These are phyloP conservation scores for Xylaria sp. DNA, from an alignment of 2,329 filamentous ascomycete species.

Conservation along the genomic window DNA sequence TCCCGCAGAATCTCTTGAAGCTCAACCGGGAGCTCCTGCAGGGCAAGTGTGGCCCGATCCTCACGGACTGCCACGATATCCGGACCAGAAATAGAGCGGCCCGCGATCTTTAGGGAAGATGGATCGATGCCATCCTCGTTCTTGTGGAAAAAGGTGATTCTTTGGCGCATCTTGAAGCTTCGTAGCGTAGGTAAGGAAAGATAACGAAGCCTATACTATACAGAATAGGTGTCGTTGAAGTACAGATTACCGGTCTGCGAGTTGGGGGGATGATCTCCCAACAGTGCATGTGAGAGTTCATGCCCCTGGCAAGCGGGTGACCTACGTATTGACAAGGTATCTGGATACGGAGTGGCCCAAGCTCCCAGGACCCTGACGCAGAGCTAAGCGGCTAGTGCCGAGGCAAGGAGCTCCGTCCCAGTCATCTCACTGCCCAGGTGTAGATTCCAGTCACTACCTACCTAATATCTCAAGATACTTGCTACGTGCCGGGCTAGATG, in stretches of 20 bases:
- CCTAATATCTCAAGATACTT: too few species aligned
- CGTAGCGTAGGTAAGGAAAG: background rate
- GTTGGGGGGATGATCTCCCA: background rate
- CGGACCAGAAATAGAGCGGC: slow-evolving; percentile 57
- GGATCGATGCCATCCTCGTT: slow-evolving; percentile 68
- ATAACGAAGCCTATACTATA: slow-evolving; percentile 14
- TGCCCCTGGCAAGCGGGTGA: too few species aligned
- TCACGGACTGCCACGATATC: slow-evolving; percentile 71
- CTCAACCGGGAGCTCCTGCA: slow-evolving; percentile 74
- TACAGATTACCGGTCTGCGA: background rate
- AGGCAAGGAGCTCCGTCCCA: background rate
- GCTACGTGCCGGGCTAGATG: too few species aligned
- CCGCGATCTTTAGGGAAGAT: slow-evolving; percentile 59
- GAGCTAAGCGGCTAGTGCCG: background rate
- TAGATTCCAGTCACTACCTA: too few species aligned
- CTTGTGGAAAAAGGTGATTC: slow-evolving; percentile 77
- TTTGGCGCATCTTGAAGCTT: slow-evolving; percentile 65
- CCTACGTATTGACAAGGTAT: background rate
- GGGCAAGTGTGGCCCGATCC: slow-evolving; percentile 73
- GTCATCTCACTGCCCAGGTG: too few species aligned
- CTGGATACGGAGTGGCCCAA: background rate
- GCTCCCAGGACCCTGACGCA: background rate
- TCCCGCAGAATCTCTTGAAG: slow-evolving; percentile 63
- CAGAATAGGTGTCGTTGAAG: too few species aligned
- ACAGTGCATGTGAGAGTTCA: background rate